phyloP scores from a whole-genome alignment of 176 grass and related monocot genomes.

The Triticum urartu region DNA sequence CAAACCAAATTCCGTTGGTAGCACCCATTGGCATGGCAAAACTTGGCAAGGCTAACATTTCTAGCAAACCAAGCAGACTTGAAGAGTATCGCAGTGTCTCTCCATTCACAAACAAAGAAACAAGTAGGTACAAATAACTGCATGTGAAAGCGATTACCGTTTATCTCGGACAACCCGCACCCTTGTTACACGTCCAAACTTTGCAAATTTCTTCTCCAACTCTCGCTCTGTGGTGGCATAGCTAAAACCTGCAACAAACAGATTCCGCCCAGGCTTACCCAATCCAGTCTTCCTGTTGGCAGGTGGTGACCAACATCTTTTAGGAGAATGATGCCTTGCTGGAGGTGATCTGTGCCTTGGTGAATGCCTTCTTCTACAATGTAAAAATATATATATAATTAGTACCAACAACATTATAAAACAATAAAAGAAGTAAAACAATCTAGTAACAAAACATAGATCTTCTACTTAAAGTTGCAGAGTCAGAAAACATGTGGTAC shows the following conservation, averaged over 20 bases:
- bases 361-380: slow-evolving; percentile 58
- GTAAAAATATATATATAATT: slow-evolving; percentile 15
- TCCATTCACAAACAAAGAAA: neutral
- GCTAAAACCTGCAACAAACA: slow-evolving; percentile 96
- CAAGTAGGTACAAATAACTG: slow-evolving; percentile 17
- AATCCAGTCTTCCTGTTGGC: slow-evolving; percentile 78
- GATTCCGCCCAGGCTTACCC: slow-evolving; percentile 76
- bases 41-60: neutral
- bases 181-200: slow-evolving; percentile 73
- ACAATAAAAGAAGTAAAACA: neutral
- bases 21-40: neutral
- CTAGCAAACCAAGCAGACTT: neutral
- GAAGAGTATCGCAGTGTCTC: neutral
- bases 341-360: slow-evolving; percentile 62
- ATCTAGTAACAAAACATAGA: too few relatives aligned
- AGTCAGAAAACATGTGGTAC: neutral
- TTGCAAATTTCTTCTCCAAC: slow-evolving; percentile 87
- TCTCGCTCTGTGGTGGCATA: slow-evolving; percentile 83
- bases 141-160: slow-evolving; percentile 48
- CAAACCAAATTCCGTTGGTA: neutral
- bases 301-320: slow-evolving; percentile 75
- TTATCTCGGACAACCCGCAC: slow-evolving; percentile 76
- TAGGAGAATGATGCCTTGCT: slow-evolving; percentile 57
- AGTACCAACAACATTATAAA: slow-evolving; percentile 16
- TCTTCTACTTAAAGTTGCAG: neutral